Percentiles rank a stretch among this genome's conserved stretches.
Evolutionary conservation across 2,329 filamentous ascomycete species (phyloP).

Genomic region (Cercospora brassicicola): DNA sequence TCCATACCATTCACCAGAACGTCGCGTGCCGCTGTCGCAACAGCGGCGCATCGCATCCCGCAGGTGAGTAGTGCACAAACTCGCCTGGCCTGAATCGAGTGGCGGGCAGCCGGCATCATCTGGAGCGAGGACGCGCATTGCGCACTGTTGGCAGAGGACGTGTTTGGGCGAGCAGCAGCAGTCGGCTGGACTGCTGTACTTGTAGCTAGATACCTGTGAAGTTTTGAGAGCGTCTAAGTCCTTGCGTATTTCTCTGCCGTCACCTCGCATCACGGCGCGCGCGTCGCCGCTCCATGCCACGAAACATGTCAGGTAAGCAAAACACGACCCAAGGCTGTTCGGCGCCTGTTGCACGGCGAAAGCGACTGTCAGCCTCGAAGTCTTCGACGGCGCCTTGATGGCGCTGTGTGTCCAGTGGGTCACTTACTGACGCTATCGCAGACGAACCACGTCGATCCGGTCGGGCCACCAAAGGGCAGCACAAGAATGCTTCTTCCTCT

Average conservation of each 20-base stretch:
- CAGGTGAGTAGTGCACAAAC: not conserved
- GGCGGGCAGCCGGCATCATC: not conserved
- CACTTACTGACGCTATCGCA: slow-evolving; percentile 39
- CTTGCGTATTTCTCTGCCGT: slow-evolving; percentile 17
- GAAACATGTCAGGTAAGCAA: slow-evolving; percentile 30
- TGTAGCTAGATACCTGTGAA: slow-evolving; percentile 29
- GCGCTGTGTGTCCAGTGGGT: not conserved
- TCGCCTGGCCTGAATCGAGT: not conserved
- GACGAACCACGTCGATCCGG: slow-evolving; percentile 91
- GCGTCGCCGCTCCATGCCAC: slow-evolving; percentile 4
- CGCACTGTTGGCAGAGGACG: not conserved
- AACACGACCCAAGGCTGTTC: not conserved
- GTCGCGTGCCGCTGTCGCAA: not conserved
- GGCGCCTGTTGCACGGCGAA: not conserved
- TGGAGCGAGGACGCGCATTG: not conserved
- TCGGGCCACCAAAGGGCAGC: slow-evolving; percentile 93
- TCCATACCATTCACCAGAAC: not conserved
- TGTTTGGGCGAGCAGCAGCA: slow-evolving; percentile 5
- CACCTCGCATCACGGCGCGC: slow-evolving; percentile 12
- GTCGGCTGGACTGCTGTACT: not conserved
- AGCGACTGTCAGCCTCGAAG: not conserved
- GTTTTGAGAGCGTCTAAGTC: slow-evolving; percentile 25
- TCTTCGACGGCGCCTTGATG: not conserved
- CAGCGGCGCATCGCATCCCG: not conserved
- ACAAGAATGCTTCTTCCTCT: slow-evolving; percentile 76